Evolutionary conservation across 192 early-diverging fungal genomes (phyloP).

Genomic region (Backusella circina): DNA sequence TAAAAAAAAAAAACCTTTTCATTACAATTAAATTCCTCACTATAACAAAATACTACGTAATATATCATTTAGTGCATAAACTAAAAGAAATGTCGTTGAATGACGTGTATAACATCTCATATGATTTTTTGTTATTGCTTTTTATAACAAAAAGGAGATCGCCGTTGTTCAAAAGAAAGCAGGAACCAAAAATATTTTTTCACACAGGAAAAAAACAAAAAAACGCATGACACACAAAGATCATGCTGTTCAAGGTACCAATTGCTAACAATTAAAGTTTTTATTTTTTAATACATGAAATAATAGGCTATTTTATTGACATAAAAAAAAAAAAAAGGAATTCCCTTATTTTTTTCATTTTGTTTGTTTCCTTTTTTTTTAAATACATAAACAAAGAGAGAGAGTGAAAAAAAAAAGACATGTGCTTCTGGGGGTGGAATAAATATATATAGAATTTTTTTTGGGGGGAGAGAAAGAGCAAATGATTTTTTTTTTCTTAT

Average conservation of each 20-base stretch:
- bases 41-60: neutral
- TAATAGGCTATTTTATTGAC: neutral
- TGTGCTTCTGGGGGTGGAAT: neutral
- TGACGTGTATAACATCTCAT: neutral
- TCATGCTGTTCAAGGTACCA: constrained; percentile 8
- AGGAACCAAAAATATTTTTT: neutral
- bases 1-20: neutral
- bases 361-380: constrained; percentile 3
- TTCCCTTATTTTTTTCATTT: neutral
- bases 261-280: neutral
- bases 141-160: constrained; percentile 9
- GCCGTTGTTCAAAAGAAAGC: constrained; percentile 12
- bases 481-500: neutral
- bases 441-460: neutral
- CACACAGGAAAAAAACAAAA: constrained; percentile 3
- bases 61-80: neutral
- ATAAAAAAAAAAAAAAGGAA: neutral
- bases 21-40: neutral
- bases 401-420: neutral
- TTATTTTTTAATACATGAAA: neutral
- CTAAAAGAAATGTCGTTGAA: neutral
- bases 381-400: neutral
- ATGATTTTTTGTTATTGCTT: neutral
- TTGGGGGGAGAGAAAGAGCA: neutral
- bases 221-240: constrained; percentile 6